Evolutionary conservation across 257 asterid species (phyloP).

Genomic region (Linaria vulgaris): DNA sequence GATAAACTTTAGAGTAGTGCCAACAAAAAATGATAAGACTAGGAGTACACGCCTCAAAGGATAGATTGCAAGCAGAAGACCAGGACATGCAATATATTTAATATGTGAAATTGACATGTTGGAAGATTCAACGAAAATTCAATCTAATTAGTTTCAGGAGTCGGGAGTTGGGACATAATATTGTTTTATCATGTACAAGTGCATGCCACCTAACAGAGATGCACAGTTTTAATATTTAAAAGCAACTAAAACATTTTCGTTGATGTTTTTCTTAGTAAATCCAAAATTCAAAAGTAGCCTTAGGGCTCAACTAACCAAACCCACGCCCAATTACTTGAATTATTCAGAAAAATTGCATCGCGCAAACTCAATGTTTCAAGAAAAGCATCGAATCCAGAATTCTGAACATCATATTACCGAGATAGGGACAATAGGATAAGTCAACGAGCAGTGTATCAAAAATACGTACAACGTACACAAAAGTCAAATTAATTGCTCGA

Average conservation of each 20-base stretch:
- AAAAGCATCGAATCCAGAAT: neutral
- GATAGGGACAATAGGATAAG: neutral
- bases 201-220: constrained; percentile 5
- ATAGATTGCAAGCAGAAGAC: neutral
- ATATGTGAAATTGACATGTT: neutral
- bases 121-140: neutral
- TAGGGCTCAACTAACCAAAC: too few species aligned
- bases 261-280: neutral
- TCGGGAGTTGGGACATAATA: neutral
- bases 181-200: neutral
- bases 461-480: neutral
- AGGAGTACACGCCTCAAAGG: neutral
- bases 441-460: neutral
- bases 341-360: too few species aligned
- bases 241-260: neutral
- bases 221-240: too few species aligned
- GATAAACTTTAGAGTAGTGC: neutral
- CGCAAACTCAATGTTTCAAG: too few species aligned
- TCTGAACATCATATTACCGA: neutral
- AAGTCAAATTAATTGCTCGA: neutral
- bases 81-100: neutral
- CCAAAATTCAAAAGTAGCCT: neutral
- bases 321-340: too few species aligned
- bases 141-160: neutral
- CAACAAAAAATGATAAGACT: constrained; percentile 15